Evolutionary conservation across 805 yeast genomes (phyloP), one percentile per base, ranked within the genome.

Genomic region (Yamadazyma endophytica): DNA sequence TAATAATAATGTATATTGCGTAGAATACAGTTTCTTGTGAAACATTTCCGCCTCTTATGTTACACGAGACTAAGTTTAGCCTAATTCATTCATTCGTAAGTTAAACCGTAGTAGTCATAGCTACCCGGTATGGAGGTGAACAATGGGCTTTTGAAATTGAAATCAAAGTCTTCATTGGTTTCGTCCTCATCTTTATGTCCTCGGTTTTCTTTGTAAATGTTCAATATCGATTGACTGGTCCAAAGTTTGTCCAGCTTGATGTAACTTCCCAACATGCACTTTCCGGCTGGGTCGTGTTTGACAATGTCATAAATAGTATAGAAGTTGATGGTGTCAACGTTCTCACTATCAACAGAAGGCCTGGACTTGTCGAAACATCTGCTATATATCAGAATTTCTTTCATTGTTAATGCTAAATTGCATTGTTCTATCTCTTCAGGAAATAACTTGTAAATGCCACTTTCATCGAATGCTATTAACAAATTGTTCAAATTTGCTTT

Each of bases 171-270:
- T 4, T 28, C 23, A 12, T 24, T 28, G 16, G 9, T 21, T 20
- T 31, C 35, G 6, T 17, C 31, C 14, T 16, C 23, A 25, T 40
- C 41, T 18, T 14, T 29, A 6, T 39, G 41, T 3, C 28, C 39
- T 11, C 24, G 17, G 8, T 26, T 25, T 24, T 40, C 44, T 9
- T 29, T n/a, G 21, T 23, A 31, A 24, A 30, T 13, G 13, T 35
- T 35, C 7, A 40, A 15, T 4, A 40, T 26, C 5, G 31, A 20
- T 13, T 30, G 24, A 2, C 27, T 21, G 3, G 17, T 24, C 44
- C 44, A 40, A 11, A 40, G 15, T 19, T 37, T 36, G 20, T 36
- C 39, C 4, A 9, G n/a, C 18, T 15, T 29, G 4, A 40, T 27
- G 20, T 24, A 36, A 9, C 17, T 28, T 2, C 35, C 33, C 12